Evolutionary conservation across 768 basidiomycete genomes (phyloP).

Genomic region (Lactarius pseudohatsudake): DNA sequence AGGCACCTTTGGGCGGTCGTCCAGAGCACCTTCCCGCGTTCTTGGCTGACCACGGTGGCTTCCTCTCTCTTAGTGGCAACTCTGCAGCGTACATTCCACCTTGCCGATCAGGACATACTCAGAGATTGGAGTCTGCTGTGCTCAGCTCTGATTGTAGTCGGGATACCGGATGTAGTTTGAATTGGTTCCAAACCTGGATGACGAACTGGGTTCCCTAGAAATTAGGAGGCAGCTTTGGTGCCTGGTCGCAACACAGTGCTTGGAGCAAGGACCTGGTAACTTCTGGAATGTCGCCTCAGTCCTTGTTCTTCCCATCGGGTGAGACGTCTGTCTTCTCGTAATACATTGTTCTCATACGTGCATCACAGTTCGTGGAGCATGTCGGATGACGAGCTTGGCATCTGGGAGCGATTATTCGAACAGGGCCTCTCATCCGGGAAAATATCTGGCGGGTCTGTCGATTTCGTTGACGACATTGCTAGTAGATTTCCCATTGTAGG

Average conservation of each 20-base stretch:
- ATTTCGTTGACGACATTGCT: constrained; percentile 10
- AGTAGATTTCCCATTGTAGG: constrained; percentile 10
- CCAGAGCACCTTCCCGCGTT: constrained; percentile 9
- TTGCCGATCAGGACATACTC: constrained; percentile 14
- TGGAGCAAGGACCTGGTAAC: background rate
- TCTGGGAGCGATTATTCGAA: constrained; percentile 21
- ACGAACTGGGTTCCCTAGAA: constrained; percentile 3
- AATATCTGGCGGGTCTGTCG: background rate
- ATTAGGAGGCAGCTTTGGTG: constrained; percentile 23
- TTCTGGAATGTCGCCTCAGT: background rate
- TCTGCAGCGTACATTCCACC: constrained; percentile 14
- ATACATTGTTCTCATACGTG: background rate
- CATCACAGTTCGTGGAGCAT: constrained; percentile 19
- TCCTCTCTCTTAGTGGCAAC: constrained; percentile 16
- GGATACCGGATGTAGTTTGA: constrained; percentile 17
- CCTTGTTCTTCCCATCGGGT: constrained; percentile 17
- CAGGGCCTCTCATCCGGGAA: background rate
- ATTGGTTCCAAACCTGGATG: constrained; percentile 10
- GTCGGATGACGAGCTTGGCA: constrained; percentile 20
- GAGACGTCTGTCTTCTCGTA: background rate
- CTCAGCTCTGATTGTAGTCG: constrained; percentile 16
- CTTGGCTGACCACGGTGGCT: constrained; percentile 9
- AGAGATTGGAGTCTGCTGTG: constrained; percentile 19
- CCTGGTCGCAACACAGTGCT: constrained; percentile 3
- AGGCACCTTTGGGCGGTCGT: constrained; percentile 18